Evolutionary conservation across 2,329 filamentous ascomycete species (phyloP).

Genomic region (Chrysoporthe austroafricana): DNA sequence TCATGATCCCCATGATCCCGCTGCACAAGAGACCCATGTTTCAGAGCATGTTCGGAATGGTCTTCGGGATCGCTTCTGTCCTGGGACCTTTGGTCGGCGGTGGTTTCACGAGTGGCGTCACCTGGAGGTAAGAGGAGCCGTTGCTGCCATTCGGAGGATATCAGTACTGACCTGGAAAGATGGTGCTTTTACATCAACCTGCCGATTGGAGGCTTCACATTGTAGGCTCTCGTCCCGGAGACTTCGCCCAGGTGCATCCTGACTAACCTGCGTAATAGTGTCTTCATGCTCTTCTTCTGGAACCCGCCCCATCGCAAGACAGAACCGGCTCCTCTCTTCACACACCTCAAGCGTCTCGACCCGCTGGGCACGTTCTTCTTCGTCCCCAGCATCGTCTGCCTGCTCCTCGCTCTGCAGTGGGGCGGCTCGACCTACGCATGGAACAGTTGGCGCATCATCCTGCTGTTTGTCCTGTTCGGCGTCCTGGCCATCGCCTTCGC

Average conservation of each 20-base stretch:
- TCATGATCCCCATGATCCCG: conserved; percentile 62
- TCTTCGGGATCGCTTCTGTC: conserved; percentile 60
- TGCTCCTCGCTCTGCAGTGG: conserved; percentile 68
- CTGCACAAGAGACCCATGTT: conserved; percentile 64
- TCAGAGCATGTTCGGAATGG: conserved; percentile 57
- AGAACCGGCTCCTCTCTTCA: conserved; percentile 38
- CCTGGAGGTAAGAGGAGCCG: conserved; percentile 47
- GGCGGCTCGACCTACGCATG: conserved; percentile 59
- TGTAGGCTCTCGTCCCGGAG: conserved; percentile 30
- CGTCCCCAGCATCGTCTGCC: conserved; percentile 60
- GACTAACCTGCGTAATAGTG: conserved; percentile 10
- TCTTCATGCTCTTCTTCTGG: conserved; percentile 54
- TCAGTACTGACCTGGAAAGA: conserved; percentile 30
- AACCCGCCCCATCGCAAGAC: conserved; percentile 43
- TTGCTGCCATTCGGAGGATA: not conserved
- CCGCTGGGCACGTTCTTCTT: conserved; percentile 64
- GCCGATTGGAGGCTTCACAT: conserved; percentile 56
- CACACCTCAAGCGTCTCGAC: conserved; percentile 58
- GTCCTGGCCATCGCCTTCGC: conserved; percentile 52
- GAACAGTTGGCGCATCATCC: conserved; percentile 55
- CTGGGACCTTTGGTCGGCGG: conserved; percentile 59
- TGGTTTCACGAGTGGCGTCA: conserved; percentile 51
- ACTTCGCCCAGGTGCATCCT: no score
- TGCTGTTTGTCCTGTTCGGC: conserved; percentile 56
- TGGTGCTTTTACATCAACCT: conserved; percentile 66